Evolutionary conservation across 371 early-diverging fungal species (phyloP), one percentile per base, ranked within the genome.

Genomic region (Lichtheimia ramosa): DNA sequence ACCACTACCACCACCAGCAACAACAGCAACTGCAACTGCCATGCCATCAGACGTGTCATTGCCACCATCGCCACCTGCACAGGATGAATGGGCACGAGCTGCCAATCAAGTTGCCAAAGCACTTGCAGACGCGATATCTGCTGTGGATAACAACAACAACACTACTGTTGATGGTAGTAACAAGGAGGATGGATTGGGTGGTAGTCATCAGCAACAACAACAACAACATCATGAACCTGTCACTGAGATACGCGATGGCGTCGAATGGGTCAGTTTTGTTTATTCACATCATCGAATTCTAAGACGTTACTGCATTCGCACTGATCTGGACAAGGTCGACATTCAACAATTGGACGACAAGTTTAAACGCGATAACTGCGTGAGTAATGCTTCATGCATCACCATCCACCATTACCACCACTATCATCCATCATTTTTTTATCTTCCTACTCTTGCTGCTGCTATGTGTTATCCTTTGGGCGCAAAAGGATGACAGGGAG

Each of bases 351-450:
- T 95, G 23, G 80, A 83, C 46, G 88, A 89, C 43, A 84, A 88
- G 54, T 93, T 94, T 63, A 92, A 89, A 69, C 69, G 75, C 28
- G 88, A 83, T 43, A 95, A 94, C 75, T 90, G 91, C 64, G 87
- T 98, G 58, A 63, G 81, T 77, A 53, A 54, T 52, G 28, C 42
- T 51, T 21, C 56, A 43, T 55, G 24, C 16, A 25, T 42, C 56
- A 55, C 46, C 46, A 34, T 34, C 34, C 34, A 34, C 34, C 34
- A 34, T 34, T 10, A 34, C 34, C 34, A 34, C 34, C 34, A 34
- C 7, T 28, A 28, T 8, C 34, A 34, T 34, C 34, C 34, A 34
- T 8, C 34, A 34, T 34, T 34, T 34, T 34, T 34, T 34, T 0
- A 46, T 21, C 46, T 46, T n/a, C 18, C 46, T 21, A 46, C n/a